phyloP scores from a whole-genome alignment of 169 alveolate genomes.

The Cryptosporidium canis region DNA sequence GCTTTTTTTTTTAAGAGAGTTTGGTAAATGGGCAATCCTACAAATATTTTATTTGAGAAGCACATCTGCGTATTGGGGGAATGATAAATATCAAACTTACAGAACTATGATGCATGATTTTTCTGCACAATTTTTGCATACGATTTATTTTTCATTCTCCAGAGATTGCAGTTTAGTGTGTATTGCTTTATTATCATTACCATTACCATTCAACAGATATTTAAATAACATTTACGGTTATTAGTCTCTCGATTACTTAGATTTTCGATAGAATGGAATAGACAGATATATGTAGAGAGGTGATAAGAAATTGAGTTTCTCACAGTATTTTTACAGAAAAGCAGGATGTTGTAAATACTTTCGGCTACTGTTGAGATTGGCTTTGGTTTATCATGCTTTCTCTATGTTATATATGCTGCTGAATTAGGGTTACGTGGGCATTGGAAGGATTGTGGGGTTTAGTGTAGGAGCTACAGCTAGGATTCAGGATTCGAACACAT shows the following conservation, averaged over 20 bases:
- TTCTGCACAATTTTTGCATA: background rate
- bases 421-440: too few relatives aligned
- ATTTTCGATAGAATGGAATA: background rate
- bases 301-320: background rate
- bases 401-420: too few relatives aligned
- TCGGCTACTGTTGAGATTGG: too few relatives aligned
- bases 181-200: background rate
- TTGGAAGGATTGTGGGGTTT: too few relatives aligned
- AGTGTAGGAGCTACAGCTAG: too few relatives aligned
- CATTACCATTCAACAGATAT: background rate
- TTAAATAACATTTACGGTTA: background rate
- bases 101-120: background rate
- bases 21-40: background rate
- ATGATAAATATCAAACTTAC: background rate
- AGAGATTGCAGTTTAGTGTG: background rate
- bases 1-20: background rate
- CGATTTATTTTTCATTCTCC: background rate
- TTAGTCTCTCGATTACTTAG: conserved; percentile 4
- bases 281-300: background rate
- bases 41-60: background rate
- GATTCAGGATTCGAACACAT: too few relatives aligned
- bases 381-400: too few relatives aligned
- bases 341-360: too few relatives aligned
- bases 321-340: background rate
- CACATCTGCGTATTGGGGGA: background rate